A percentile compares a stretch with the other conserved stretches of the same genome.
Conservation (phyloP, 2,329 filamentous ascomycete genomes). For the Colletotrichum tropicale region DNA sequence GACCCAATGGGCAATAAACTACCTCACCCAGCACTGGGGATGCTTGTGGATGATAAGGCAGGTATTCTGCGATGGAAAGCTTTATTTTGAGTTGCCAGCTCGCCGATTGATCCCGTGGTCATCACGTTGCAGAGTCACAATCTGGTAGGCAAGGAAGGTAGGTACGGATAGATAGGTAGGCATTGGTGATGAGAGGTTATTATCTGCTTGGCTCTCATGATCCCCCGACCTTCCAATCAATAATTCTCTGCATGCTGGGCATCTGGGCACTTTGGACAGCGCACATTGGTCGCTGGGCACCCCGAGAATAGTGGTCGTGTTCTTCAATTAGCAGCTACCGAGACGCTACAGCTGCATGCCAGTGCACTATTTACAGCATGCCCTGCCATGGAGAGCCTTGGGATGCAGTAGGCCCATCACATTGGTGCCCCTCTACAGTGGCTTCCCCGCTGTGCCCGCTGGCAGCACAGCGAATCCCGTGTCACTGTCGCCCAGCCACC, state of each 20-base stretch:
- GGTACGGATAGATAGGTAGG: background rate
- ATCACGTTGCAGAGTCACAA: background rate
- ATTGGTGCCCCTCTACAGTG: conserved; percentile 3
- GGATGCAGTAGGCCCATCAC: background rate
- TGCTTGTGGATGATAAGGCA: background rate
- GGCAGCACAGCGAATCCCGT: background rate
- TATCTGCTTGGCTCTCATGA: background rate
- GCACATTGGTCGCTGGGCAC: background rate
- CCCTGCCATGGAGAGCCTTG: background rate
- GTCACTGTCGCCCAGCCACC: background rate
- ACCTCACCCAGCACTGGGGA: background rate
- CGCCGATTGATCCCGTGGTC: background rate
- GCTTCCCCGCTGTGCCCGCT: background rate
- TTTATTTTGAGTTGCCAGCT: background rate
- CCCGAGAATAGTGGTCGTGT: background rate
- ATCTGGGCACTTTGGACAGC: background rate
- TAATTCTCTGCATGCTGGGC: conserved; percentile 3
- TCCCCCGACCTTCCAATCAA: background rate
- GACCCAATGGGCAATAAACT: background rate
- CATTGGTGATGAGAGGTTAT: background rate
- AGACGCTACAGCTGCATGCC: background rate
- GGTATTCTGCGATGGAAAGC: background rate
- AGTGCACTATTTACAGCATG: background rate
- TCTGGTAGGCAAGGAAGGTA: background rate
- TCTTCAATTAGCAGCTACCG: background rate